Evolutionary conservation across 139 green algal genomes (phyloP).

Genomic region (Asterochloris erici): DNA sequence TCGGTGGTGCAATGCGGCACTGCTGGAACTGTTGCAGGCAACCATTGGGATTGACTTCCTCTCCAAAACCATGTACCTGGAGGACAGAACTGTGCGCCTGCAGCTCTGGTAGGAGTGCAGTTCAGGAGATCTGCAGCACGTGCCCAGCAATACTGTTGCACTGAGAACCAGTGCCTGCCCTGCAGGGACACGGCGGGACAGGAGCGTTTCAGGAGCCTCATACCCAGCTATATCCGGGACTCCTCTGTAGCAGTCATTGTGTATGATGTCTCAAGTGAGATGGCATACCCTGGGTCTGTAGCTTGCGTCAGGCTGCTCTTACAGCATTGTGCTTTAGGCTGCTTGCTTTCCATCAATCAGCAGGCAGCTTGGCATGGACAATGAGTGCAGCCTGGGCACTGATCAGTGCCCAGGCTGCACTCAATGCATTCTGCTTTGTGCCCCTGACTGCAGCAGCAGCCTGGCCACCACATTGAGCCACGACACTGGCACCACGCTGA

Average conservation of each 20-base stretch:
- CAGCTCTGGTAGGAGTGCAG: constrained; percentile 87
- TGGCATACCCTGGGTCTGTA: too few relatives aligned
- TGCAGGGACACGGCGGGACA: constrained; percentile 97
- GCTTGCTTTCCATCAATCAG: too few relatives aligned
- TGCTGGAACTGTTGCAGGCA: constrained; percentile 53
- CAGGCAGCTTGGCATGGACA: too few relatives aligned
- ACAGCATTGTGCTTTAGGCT: too few relatives aligned
- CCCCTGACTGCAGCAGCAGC: too few relatives aligned
- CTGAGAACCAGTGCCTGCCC: neutral
- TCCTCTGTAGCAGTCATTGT: constrained; percentile 97
- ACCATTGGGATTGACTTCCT: constrained; percentile 99
- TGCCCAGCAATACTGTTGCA: neutral
- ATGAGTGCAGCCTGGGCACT: too few relatives aligned
- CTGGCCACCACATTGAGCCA: too few relatives aligned
- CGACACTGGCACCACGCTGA: too few relatives aligned
- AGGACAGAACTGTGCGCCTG: constrained; percentile 96
- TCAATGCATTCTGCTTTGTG: too few relatives aligned
- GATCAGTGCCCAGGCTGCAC: too few relatives aligned
- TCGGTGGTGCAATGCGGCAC: neutral
- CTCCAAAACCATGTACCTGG: constrained; percentile 99
- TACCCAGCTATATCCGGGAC: constrained; percentile 98
- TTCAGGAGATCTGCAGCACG: neutral
- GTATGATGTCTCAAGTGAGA: constrained; percentile 95
- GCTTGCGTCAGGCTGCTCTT: too few relatives aligned
- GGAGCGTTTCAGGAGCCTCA: constrained; percentile 95